Evolutionary conservation across 1,284 basidiomycete species (phyloP).

Genomic region (Cutaneotrichosporon sp.): DNA sequence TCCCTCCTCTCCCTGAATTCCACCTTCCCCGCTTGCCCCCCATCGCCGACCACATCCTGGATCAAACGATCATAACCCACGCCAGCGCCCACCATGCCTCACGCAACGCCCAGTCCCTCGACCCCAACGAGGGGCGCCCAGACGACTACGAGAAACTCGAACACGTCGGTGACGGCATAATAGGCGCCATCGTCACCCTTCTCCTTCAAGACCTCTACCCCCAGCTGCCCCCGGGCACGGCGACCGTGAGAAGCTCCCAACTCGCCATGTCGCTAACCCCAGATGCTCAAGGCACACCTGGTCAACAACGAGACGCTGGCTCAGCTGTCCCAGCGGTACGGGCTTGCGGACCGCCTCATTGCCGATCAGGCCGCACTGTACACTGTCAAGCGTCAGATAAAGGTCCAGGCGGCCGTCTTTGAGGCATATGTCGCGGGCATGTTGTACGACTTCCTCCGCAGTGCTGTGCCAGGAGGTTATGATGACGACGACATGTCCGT

Average conservation of each 20-base stretch:
- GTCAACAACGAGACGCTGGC: conserved; percentile 33
- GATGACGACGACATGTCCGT: not conserved
- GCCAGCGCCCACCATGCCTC: conserved; percentile 7
- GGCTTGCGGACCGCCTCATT: conserved; percentile 23
- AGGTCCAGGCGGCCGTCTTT: conserved; percentile 32
- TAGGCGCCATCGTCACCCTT: conserved; percentile 28
- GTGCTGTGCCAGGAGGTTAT: conserved; percentile 11
- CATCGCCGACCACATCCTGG: conserved; percentile 24
- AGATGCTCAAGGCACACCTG: conserved; percentile 33
- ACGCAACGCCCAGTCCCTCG: conserved; percentile 10
- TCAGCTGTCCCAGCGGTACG: conserved; percentile 28
- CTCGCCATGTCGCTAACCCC: conserved; percentile 2
- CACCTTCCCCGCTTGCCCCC: conserved; percentile 30
- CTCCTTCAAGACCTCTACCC: conserved; percentile 40
- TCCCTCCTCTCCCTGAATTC: conserved; percentile 20
- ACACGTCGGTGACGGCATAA: conserved; percentile 38
- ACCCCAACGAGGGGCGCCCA: conserved; percentile 8
- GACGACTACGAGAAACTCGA: conserved; percentile 44
- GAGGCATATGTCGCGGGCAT: conserved; percentile 42
- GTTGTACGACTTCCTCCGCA: conserved; percentile 28
- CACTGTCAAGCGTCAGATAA: conserved; percentile 19
- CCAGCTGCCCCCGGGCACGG: conserved; percentile 26
- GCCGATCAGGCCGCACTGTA: conserved; percentile 15
- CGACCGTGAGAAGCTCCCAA: conserved; percentile 27
- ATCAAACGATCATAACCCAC: conserved; percentile 27